Evolutionary conservation across 306 rosid genomes (phyloP), one percentile per base, ranked within the genome.

Genomic region (Inga laurina): DNA sequence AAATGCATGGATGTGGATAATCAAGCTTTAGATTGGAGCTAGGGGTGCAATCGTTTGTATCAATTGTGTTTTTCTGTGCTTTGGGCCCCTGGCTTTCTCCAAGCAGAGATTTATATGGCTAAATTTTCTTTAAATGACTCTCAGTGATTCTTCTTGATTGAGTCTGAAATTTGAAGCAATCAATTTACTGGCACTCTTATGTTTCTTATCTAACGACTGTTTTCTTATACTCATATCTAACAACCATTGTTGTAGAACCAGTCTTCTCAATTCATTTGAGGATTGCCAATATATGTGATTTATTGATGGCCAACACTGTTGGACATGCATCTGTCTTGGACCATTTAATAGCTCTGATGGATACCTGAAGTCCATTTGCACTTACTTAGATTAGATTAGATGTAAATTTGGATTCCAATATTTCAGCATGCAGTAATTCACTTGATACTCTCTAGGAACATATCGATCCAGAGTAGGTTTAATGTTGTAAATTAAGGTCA

Each of bases 61-160:
- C 30, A 81, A 69, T 71, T 65, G 65, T 70, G 77, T 19, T 79
- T 71, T 70, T 12, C 37, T 70, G 79, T 64, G 44, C 37, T 72
- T 35, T 54, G 61, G 22, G 56, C 56, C 21, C 13, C 12, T 54
- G 62, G 62, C 62, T 54, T 51, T 74, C 15, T 52, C 64, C 74
- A 24, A 35, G 70, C 16, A 61, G 81, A 45, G 37, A 68, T 48
- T 14, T 24, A 4, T 7, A 9, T 69, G 72, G 71, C 37, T 45
- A 51, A 62, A 37, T 34, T 65, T 78, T 72, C 78, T 77, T 77
- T 45, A 46, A 73, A 54, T 64, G 69, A 76, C n/a, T 46, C 21
- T 46, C 59, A 10, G 71, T 10, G 69, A 30, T 79, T 81, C 64
- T 57, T 72, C 32, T 64, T 62, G 77, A 71, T 52, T 75, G 74